Base-by-base conservation (phyloP, 441 rosid genomes). In the Pelargonium citronellum region DNA sequence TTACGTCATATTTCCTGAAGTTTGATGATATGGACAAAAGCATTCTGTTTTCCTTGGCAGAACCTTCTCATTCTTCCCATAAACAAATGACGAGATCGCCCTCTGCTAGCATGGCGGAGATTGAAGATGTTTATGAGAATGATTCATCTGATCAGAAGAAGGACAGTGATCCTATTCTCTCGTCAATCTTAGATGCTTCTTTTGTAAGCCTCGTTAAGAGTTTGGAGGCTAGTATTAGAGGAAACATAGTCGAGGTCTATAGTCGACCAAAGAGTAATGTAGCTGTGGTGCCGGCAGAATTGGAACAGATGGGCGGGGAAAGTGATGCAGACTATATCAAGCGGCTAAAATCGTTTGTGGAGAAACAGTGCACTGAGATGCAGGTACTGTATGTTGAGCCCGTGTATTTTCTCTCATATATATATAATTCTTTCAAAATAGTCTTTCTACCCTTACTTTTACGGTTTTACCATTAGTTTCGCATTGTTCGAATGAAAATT, bases 1-100 rank as follows among this genome's bases (percentile, higher is more conserved):
- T 92, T 43, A 86, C 97, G 8, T 79, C 90, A 46, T 95, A 78
- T 80, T 87, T 95, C 69, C 75, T 87, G 60, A 92, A 85, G 78
- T 89, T 92, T 39, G 98, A 95, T 61, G 97, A 92, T 79, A 89
- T 92, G 99, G 86, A 83, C 82, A 87, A 81, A 73, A 88, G 89
- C 83, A 79, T 75, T 80, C 76, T 83, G 78, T 95, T 95, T 78
- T 76, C 95, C 43, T 81, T 91, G 63, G 77, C 41, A 71, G 82
- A 76, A 81, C 83, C 89, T 47, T 73, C 70, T 49, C 82, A 83
- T 74, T 80, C 81, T 73, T 78, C 80, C 69, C 83, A 77, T 69
- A 85, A 82, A 71, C 92, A 88, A 27, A 71, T 88, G 83, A 78
- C 87, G 47, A 88, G 99, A 81, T 92, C 99, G 67, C 83, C 83